Evolutionary conservation across 23 red algal genomes (phyloP), one percentile per base, ranked within the genome.

Genomic region (Gracilaria caudata): DNA sequence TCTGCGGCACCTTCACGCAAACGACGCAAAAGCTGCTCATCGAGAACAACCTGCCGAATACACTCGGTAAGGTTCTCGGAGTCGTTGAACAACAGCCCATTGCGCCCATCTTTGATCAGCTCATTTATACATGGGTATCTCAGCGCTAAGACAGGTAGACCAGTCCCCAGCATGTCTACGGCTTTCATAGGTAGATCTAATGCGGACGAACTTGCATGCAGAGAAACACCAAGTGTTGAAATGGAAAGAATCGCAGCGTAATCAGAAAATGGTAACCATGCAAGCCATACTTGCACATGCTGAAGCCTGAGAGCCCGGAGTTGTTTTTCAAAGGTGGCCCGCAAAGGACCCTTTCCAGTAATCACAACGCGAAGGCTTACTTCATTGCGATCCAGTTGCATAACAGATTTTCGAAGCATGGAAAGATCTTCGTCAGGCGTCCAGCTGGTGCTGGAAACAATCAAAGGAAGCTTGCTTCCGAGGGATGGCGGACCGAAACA

Each of bases 161-260:
- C 92, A 55, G 74, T 65, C 1, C 54, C 96, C 33, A 94, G 71
- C 96, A 98, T 95, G 60, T 98, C 96, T 9, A 98, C 89, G 11
- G 78, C 96, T 78, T 98, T 98, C 96, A 98, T 98, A 1, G 96
- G 96, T 58, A 98, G 65, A 86, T 98, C 96, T 45, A 98, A 33
- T 14, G 92, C 92, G 24, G 92, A 95, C 5, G 92, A 95, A 47
- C 92, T 95, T 11, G 78, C 66, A 65, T 98, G 96, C 29, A 98
- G 45, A n/a, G 72, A 98, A 20, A 98, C 81, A 6, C 96, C 96
- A 17, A 93, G 79, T n/a, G 94, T 64, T n/a, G 96, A 89, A 19
- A 30, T 26, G 12, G 53, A 60, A 3, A 98, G 79, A 60, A 89
- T 28, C 26, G 75, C 71, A 24, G 87, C 68, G 33, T 98, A 98